Conservation (phyloP, 148 eudicot genomes). For the Fallopia convolvulus region DNA sequence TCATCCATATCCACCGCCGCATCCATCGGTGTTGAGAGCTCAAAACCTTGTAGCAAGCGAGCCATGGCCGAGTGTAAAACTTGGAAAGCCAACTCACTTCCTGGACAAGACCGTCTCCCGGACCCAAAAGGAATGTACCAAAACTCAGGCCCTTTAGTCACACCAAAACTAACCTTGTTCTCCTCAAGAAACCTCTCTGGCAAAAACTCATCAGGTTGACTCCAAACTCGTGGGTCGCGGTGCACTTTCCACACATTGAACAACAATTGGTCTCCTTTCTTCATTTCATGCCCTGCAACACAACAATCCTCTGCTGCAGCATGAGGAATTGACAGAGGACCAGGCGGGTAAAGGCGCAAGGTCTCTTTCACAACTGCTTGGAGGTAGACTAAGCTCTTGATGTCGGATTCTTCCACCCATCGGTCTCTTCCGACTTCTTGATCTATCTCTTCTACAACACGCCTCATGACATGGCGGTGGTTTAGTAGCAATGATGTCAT, state of each 20-base stretch:
- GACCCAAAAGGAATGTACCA: conserved; percentile 33
- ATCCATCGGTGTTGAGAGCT: background rate
- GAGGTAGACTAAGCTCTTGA: conserved; percentile 17
- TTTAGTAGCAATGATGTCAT: conserved; percentile 12
- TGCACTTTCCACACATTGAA: conserved; percentile 28
- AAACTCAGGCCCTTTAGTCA: conserved; percentile 21
- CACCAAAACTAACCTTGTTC: background rate
- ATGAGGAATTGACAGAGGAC: conserved; percentile 17
- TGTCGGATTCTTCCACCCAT: conserved; percentile 26
- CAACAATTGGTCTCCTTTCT: conserved; percentile 17
- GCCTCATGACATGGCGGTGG: conserved; percentile 12
- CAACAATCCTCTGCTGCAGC: conserved; percentile 20
- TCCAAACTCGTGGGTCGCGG: conserved; percentile 29
- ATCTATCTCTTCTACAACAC: conserved; percentile 20
- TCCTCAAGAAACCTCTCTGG: conserved; percentile 28
- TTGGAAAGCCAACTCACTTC: conserved; percentile 22
- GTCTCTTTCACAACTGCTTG: conserved; percentile 25
- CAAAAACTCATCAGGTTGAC: conserved; percentile 18
- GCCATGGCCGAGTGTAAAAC: conserved; percentile 25
- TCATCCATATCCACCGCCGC: conserved; percentile 26
- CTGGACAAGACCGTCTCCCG: conserved; percentile 32
- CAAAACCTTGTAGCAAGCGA: conserved; percentile 29
- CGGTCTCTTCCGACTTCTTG: conserved; percentile 18
- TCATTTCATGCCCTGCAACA: conserved; percentile 17
- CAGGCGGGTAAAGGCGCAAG: conserved; percentile 22